A percentile compares a stretch with the other conserved stretches of the same genome.
Evolutionary conservation across 1,284 basidiomycete species (phyloP).

Genomic region (Anthracocystis panici-leucophaei): DNA sequence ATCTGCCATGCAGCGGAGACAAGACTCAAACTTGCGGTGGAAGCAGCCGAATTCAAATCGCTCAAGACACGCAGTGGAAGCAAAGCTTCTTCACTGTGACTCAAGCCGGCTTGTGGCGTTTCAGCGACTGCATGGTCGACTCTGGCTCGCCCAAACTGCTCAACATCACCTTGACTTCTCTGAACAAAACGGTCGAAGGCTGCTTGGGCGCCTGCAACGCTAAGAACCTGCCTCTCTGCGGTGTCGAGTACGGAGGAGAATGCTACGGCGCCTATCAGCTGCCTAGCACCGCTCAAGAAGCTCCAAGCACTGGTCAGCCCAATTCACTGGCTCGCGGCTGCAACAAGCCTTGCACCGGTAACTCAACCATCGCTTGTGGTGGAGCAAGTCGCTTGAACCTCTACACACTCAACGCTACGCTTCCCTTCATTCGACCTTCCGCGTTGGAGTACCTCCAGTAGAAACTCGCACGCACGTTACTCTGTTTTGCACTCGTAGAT

Average conservation of each 20-base stretch:
- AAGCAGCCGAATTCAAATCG: constrained; percentile 16
- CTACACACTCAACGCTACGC: constrained; percentile 36
- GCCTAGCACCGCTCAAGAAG: not conserved
- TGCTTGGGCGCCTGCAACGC: constrained; percentile 58
- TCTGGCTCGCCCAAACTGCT: not conserved
- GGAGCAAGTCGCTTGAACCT: constrained; percentile 64
- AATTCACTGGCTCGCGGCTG: too few species aligned
- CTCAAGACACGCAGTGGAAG: constrained; percentile 24
- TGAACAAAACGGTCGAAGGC: constrained; percentile 29
- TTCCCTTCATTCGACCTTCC: constrained; percentile 9
- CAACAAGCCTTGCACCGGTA: constrained; percentile 65
- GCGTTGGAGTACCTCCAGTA: not conserved
- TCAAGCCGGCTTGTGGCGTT: constrained; percentile 11
- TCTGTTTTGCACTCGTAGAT: too few species aligned
- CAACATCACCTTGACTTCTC: constrained; percentile 11
- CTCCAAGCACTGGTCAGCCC: too few species aligned
- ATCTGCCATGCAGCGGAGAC: constrained; percentile 17
- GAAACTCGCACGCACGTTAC: not conserved
- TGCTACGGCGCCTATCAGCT: constrained; percentile 44
- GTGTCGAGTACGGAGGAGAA: constrained; percentile 60
- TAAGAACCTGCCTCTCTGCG: constrained; percentile 58
- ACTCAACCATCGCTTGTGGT: constrained; percentile 67
- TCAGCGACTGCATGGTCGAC: constrained; percentile 31
- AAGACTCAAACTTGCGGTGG: constrained; percentile 28
- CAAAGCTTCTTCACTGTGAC: constrained; percentile 26